Percentiles rank a stretch among this genome's conserved stretches.
phyloP scores from a whole-genome alignment of 2,329 filamentous ascomycete genomes.

The Ascochyta rabiei region DNA sequence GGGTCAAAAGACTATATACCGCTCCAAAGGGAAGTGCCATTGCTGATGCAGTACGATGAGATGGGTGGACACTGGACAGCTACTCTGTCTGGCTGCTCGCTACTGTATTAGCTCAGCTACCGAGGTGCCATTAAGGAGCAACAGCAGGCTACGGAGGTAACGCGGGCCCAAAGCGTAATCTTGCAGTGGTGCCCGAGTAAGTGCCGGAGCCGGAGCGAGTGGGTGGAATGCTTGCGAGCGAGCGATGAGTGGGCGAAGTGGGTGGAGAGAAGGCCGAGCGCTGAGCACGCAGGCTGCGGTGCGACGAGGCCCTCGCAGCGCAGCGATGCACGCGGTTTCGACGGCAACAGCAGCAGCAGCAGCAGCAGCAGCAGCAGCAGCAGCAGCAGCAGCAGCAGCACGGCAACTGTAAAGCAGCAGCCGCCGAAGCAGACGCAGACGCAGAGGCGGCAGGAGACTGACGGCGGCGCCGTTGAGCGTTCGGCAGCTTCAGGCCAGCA shows the following conservation, averaged over 20 bases:
- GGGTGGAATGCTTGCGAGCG: slow-evolving; percentile 12
- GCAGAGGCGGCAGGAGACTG: too few species aligned
- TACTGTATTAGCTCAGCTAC: too few species aligned
- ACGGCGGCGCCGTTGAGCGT: background rate
- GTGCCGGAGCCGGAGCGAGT: slow-evolving; percentile 21
- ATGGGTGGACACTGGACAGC: too few species aligned
- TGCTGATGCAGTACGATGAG: background rate
- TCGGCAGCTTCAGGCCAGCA: background rate
- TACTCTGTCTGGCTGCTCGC: too few species aligned
- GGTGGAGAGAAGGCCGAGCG: slow-evolving; percentile 13
- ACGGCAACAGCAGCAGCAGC: too few species aligned
- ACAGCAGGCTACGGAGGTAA: slow-evolving; percentile 3
- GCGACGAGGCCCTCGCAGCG: slow-evolving; percentile 3
- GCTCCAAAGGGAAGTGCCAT: background rate
- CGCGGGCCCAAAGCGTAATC: slow-evolving; percentile 14
- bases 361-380: too few species aligned
- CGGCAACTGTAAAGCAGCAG: too few species aligned
- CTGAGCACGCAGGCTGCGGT: slow-evolving; percentile 18
- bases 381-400: too few species aligned
- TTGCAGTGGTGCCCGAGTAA: slow-evolving; percentile 15
- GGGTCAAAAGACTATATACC: slow-evolving; percentile 8
- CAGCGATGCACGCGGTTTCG: background rate
- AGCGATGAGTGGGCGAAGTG: background rate
- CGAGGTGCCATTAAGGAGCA: slow-evolving; percentile 18
- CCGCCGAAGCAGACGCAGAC: too few species aligned